Evolutionary conservation across 1,284 basidiomycete genomes (phyloP).

Genomic region (Ustilago nuda): DNA sequence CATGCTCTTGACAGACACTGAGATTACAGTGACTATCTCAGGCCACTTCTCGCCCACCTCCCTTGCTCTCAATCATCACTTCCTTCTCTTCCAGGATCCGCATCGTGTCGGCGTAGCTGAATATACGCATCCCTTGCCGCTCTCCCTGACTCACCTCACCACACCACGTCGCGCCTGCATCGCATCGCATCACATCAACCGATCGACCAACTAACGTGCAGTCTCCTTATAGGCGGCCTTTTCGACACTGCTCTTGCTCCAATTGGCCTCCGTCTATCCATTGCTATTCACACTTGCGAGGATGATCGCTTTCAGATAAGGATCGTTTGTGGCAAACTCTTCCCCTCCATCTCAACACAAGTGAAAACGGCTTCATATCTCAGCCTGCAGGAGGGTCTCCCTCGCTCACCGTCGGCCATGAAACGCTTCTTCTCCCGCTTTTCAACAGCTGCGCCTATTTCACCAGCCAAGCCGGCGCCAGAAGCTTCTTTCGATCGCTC

Average conservation of each 20-base stretch:
- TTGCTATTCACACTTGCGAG: not conserved
- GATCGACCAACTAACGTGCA: not conserved
- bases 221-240: not conserved
- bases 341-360: not conserved
- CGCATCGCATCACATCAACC: not conserved
- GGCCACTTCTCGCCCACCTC: not conserved
- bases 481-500: constrained; percentile 19
- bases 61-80: not conserved
- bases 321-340: not conserved
- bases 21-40: not conserved
- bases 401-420: constrained; percentile 24
- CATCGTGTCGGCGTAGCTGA: constrained; percentile 8
- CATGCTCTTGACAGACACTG: constrained; percentile 2
- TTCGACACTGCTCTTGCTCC: not conserved
- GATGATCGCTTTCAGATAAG: not conserved
- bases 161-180: not conserved
- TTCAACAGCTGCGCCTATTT: constrained; percentile 26
- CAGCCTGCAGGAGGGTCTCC: not conserved
- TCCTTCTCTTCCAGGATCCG: not conserved
- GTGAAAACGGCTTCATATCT: not conserved
- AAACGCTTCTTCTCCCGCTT: constrained; percentile 61
- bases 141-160: not conserved
- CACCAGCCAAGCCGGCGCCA: constrained; percentile 8
- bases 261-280: not conserved
- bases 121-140: not conserved